Conservation (phyloP, 2,329 filamentous ascomycete species). For the Aspergillus fumigatiaffinis region DNA sequence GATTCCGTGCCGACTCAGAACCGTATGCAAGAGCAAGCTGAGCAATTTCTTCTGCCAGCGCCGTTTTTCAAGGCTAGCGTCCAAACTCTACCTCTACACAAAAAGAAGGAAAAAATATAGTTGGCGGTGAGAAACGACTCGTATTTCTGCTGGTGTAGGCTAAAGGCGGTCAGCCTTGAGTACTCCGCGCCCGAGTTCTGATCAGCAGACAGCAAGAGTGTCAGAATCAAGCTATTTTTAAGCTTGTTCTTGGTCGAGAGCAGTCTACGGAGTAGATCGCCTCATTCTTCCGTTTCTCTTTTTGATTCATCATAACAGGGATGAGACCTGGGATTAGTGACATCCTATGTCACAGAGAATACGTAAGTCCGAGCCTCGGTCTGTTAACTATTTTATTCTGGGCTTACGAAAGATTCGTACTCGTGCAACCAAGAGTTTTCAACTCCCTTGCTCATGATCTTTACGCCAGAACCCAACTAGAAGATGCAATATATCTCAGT, state of each 20-base stretch:
- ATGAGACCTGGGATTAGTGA: neutral
- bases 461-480: neutral
- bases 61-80: neutral
- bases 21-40: neutral
- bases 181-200: neutral
- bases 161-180: neutral
- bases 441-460: neutral
- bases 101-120: conserved; percentile 4
- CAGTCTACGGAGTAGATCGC: neutral
- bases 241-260: neutral
- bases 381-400: neutral
- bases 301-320: neutral
- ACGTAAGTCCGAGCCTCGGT: neutral
- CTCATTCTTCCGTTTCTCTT: neutral
- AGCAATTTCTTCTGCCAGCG: neutral
- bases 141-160: neutral
- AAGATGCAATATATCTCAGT: neutral
- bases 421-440: neutral
- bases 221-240: neutral
- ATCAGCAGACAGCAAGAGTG: neutral
- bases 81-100: neutral
- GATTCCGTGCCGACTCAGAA: too few relatives aligned
- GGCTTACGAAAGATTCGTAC: neutral
- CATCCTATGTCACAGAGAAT: neutral
- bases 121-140: conserved; percentile 3